phyloP scores from a whole-genome alignment of 495 filamentous ascomycete genomes.

The Penicillium alfredii region DNA sequence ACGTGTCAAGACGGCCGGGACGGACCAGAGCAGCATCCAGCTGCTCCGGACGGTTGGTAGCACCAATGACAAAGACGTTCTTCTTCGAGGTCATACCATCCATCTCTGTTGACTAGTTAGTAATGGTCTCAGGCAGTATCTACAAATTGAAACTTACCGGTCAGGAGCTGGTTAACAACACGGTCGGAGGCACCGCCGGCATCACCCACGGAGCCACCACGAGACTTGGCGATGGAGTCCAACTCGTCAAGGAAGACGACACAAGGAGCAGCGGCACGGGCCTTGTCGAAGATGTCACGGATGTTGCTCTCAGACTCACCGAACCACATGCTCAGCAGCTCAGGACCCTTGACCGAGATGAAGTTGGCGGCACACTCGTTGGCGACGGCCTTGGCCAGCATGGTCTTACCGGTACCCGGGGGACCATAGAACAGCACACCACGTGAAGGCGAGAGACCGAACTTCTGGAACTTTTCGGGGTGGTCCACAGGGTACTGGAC shows the following conservation, averaged over 20 bases:
- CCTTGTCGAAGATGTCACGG: conserved; percentile 99
- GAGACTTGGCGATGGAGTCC: conserved; percentile 98
- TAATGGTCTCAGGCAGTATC: conserved; percentile 4
- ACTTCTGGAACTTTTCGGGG: conserved; percentile 99
- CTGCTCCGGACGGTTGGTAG: conserved; percentile 97
- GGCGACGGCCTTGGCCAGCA: conserved; percentile 98
- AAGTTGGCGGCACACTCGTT: conserved; percentile 99
- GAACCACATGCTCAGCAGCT: conserved; percentile 99
- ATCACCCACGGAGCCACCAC: conserved; percentile 95
- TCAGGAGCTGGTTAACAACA: conserved; percentile 99
- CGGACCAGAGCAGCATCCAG: conserved; percentile 96
- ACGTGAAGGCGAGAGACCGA: conserved; percentile 93
- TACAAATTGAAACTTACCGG: conserved; percentile 55
- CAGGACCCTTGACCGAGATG: conserved; percentile 97
- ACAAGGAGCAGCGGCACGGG: conserved; percentile 94
- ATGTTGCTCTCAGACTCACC: conserved; percentile 99
- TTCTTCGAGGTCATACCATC: conserved; percentile 99
- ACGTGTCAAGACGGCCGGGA: conserved; percentile 95
- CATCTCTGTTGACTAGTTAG: conserved; percentile 73
- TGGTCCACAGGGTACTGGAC: conserved; percentile 99
- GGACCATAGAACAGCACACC: conserved; percentile 99
- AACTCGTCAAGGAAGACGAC: conserved; percentile 98
- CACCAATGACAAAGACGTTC: conserved; percentile 99
- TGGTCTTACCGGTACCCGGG: conserved; percentile 98
- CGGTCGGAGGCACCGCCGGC: conserved; percentile 97